These are phyloP conservation scores for Amaranthus cruentus DNA, from an alignment of 148 eudicot genomes.

Conservation along the genomic window DNA sequence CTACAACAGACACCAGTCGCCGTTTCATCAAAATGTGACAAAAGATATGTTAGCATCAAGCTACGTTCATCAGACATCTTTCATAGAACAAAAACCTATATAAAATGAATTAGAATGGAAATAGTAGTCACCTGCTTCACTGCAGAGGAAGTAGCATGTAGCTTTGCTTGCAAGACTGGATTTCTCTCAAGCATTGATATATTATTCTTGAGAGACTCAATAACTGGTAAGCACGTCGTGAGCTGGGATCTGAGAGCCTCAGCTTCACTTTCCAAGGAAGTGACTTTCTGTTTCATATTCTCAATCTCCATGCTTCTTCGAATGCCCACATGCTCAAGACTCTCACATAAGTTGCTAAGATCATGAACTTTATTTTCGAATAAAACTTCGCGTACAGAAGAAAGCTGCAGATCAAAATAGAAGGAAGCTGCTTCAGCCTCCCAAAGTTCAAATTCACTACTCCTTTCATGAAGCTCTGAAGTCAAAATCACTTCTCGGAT, in stretches of 20 bases:
- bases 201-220: conserved; percentile 58
- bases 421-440: conserved; percentile 89
- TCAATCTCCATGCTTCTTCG: conserved; percentile 55
- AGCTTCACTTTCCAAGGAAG: conserved; percentile 55
- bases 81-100: neutral
- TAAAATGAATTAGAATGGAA: neutral
- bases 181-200: conserved; percentile 56
- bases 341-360: conserved; percentile 55
- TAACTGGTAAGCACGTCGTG: conserved; percentile 50
- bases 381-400: conserved; percentile 59
- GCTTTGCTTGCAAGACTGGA: conserved; percentile 38
- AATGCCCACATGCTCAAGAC: conserved; percentile 50
- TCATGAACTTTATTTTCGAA: conserved; percentile 68
- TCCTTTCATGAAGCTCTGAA: conserved; percentile 65
- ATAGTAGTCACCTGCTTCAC: conserved; percentile 43
- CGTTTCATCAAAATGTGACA: neutral
- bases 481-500: conserved; percentile 60
- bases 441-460: conserved; percentile 77
- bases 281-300: conserved; percentile 49
- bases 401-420: conserved; percentile 86
- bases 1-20: no score
- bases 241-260: conserved; percentile 60
- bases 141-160: conserved; percentile 19
- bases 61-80: neutral
- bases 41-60: neutral